These are phyloP conservation scores for Pleurotus cornucopiae DNA, from an alignment of 768 basidiomycete species.

Conservation along the genomic window DNA sequence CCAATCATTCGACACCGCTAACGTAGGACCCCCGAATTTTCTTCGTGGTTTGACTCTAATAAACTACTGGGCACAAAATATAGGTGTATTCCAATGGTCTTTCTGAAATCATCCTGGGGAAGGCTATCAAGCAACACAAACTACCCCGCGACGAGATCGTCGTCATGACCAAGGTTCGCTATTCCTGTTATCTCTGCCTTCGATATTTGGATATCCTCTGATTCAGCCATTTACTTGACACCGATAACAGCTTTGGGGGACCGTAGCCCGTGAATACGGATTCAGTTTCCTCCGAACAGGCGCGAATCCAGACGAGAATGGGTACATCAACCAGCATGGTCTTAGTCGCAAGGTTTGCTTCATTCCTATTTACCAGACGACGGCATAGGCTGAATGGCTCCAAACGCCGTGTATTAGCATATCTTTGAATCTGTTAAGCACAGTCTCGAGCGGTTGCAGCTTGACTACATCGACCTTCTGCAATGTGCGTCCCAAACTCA, in stretches of 20 bases:
- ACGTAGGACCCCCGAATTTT: slow-evolving; percentile 19
- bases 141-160: slow-evolving; percentile 74
- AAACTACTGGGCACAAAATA: not conserved
- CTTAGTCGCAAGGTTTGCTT: slow-evolving; percentile 35
- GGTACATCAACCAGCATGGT: slow-evolving; percentile 54
- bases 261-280: slow-evolving; percentile 21
- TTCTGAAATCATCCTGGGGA: slow-evolving; percentile 64
- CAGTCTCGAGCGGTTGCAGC: slow-evolving; percentile 60
- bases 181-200: not conserved
- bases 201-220: no score
- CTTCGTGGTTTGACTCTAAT: no score
- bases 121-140: slow-evolving; percentile 60
- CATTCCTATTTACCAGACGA: no score
- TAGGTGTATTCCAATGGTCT: slow-evolving; percentile 63
- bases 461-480: slow-evolving; percentile 74
- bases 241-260: slow-evolving; percentile 29
- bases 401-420: slow-evolving; percentile 34
- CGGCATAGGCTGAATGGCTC: not conserved
- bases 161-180: slow-evolving; percentile 64
- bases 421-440: slow-evolving; percentile 68
- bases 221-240: no score
- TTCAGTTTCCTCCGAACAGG: slow-evolving; percentile 9
- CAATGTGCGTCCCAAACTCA: slow-evolving; percentile 43
- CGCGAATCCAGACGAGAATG: slow-evolving; percentile 27
- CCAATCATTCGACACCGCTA: slow-evolving; percentile 56